phyloP scores from a whole-genome alignment of 352 stramenopile genomes.

The Phytophthora multivora region DNA sequence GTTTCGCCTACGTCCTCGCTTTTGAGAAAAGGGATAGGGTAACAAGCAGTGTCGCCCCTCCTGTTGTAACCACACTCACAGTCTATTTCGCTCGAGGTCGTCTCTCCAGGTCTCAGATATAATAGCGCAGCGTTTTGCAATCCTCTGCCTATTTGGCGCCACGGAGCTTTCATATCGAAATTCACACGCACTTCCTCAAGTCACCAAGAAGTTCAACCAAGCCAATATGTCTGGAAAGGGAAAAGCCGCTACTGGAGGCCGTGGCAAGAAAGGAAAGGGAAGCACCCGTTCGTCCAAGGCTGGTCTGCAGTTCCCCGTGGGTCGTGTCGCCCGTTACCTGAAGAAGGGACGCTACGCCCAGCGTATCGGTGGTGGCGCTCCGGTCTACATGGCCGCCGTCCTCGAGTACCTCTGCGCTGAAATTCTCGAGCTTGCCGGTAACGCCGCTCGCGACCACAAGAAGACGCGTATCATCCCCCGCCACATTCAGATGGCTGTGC shows the following conservation, averaged over 20 bases:
- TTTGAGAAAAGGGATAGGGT: slow-evolving; percentile 11
- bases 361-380: slow-evolving; percentile 91
- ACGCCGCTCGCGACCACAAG: slow-evolving; percentile 96
- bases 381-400: slow-evolving; percentile 95
- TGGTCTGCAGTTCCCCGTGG: slow-evolving; percentile 95
- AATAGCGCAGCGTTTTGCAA: not conserved
- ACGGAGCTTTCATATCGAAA: slow-evolving; percentile 29
- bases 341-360: slow-evolving; percentile 92
- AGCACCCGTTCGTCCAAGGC: slow-evolving; percentile 87
- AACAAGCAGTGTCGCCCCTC: not conserved
- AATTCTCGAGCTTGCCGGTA: slow-evolving; percentile 95
- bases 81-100: not conserved
- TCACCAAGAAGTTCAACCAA: slow-evolving; percentile 29
- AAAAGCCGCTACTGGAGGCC: slow-evolving; percentile 73
- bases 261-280: slow-evolving; percentile 75
- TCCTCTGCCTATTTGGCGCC: not conserved
- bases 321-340: slow-evolving; percentile 94
- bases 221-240: slow-evolving; percentile 76
- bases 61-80: not conserved
- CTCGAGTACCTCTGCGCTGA: slow-evolving; percentile 95
- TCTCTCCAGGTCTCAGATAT: slow-evolving; percentile 16
- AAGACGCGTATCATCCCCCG: slow-evolving; percentile 96
- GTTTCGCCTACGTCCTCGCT: slow-evolving; percentile 25
- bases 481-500: slow-evolving; percentile 96
- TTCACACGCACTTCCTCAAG: slow-evolving; percentile 34